Evolutionary conservation across 1,284 basidiomycete species (phyloP).

Genomic region (Cystobasidium slooffiae): DNA sequence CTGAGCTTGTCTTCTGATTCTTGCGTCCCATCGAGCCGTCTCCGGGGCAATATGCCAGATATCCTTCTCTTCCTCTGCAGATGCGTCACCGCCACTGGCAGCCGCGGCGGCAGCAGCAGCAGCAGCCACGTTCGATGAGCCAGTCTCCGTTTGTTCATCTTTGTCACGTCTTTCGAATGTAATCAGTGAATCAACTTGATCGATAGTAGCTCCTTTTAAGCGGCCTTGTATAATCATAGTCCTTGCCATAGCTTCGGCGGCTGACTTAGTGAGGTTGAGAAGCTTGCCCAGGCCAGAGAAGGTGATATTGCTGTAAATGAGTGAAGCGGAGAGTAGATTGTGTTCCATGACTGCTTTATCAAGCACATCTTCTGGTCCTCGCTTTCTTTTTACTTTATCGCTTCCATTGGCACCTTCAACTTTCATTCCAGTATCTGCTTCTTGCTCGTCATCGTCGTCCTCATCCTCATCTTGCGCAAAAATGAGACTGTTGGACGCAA

Average conservation of each 20-base stretch:
- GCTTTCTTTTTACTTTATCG: slow-evolving; percentile 59
- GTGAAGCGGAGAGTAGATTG: slow-evolving; percentile 91
- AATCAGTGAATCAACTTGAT: slow-evolving; percentile 52
- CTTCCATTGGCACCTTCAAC: slow-evolving; percentile 59
- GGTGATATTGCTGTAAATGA: slow-evolving; percentile 73
- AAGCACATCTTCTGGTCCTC: slow-evolving; percentile 89
- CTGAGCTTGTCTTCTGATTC: slow-evolving; percentile 36
- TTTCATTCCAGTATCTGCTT: slow-evolving; percentile 42
- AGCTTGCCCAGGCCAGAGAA: slow-evolving; percentile 84
- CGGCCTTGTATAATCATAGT: slow-evolving; percentile 54
- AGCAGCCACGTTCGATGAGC: slow-evolving; percentile 36
- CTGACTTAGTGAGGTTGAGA: slow-evolving; percentile 76
- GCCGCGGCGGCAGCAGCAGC: slow-evolving; percentile 32
- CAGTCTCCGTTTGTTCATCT: slow-evolving; percentile 40
- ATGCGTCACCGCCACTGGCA: slow-evolving; percentile 12
- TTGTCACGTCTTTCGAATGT: slow-evolving; percentile 47
- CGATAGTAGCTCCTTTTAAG: slow-evolving; percentile 50
- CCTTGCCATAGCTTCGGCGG: slow-evolving; percentile 52
- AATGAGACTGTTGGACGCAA: slow-evolving; percentile 63
- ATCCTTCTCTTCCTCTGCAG: slow-evolving; percentile 24
- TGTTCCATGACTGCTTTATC: slow-evolving; percentile 98
- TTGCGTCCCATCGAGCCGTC: slow-evolving; percentile 39
- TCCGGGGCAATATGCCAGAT: slow-evolving; percentile 38
- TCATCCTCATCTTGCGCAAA: slow-evolving; percentile 63
- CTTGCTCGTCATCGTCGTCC: slow-evolving; percentile 59